Evolutionary conservation across 495 filamentous ascomycete genomes (phyloP).

Genomic region (Talaromyces ruber): DNA sequence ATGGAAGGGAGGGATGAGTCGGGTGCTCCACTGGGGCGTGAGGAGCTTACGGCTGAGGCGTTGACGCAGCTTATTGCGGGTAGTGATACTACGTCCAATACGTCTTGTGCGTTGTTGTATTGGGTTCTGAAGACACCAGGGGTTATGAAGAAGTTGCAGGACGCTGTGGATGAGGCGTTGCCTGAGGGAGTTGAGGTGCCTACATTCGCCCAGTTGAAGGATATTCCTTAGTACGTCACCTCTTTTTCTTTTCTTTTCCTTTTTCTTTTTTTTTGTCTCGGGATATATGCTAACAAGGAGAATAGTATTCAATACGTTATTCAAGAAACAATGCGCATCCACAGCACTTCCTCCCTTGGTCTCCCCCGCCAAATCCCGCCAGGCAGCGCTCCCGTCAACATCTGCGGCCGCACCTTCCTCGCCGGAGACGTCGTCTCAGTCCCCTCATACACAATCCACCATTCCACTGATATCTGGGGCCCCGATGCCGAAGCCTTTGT

Average conservation of each 20-base stretch:
- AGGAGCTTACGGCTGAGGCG: constrained; percentile 82
- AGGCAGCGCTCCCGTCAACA: constrained; percentile 43
- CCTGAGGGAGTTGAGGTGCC: constrained; percentile 55
- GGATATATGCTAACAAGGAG: constrained; percentile 3
- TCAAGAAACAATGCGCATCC: constrained; percentile 83
- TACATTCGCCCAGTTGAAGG: constrained; percentile 59
- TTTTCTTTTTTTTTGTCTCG: background rate
- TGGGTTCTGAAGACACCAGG: constrained; percentile 62
- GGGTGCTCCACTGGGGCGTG: constrained; percentile 61
- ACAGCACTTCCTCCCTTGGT: constrained; percentile 81
- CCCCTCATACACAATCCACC: constrained; percentile 83
- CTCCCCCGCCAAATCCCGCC: constrained; percentile 73
- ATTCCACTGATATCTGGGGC: constrained; percentile 76
- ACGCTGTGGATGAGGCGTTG: constrained; percentile 62
- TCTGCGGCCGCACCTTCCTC: constrained; percentile 57
- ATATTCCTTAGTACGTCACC: constrained; percentile 63
- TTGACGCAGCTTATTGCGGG: constrained; percentile 88
- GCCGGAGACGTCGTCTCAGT: constrained; percentile 73
- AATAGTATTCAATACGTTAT: constrained; percentile 62
- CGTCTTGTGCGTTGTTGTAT: constrained; percentile 78
- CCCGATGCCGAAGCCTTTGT: constrained; percentile 67
- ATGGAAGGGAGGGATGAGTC: constrained; percentile 83
- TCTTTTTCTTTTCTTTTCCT: background rate
- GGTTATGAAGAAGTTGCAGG: constrained; percentile 62
- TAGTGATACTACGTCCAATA: constrained; percentile 85